Percentiles rank a stretch among this genome's conserved stretches.
These are phyloP conservation scores for Pontederia paniculata DNA, from an alignment of 176 grass and related monocot species.

Conservation along the genomic window DNA sequence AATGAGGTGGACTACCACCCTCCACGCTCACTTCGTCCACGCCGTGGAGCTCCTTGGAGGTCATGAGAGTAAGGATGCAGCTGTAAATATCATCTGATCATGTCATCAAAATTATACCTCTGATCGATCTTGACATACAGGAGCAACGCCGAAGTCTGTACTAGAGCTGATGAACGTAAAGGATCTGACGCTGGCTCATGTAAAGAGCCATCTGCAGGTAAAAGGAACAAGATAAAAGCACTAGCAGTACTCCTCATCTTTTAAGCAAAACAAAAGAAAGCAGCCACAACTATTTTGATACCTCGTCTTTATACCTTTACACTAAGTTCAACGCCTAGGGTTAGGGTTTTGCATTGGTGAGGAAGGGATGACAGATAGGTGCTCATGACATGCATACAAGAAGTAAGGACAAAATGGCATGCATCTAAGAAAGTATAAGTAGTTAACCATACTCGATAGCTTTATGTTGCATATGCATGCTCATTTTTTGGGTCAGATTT, in stretches of 20 bases:
- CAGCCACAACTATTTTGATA: conserved; percentile 19
- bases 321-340: background rate
- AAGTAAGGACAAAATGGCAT: conserved; percentile 26
- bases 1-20: conserved; percentile 92
- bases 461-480: conserved; percentile 2
- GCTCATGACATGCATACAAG: conserved; percentile 21
- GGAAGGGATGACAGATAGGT: conserved; percentile 16
- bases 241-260: background rate
- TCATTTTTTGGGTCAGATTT: conserved; percentile 2
- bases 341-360: conserved; percentile 36
- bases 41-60: conserved; percentile 93
- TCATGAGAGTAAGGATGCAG: conserved; percentile 60
- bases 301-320: background rate
- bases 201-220: conserved; percentile 99
- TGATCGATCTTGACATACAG: conserved; percentile 18
- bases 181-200: conserved; percentile 91
- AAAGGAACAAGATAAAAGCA: background rate
- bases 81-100: background rate
- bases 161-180: conserved; percentile 99
- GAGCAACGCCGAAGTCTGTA: conserved; percentile 97
- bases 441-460: background rate
- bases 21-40: conserved; percentile 84
- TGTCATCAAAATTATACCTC: background rate
- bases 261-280: conserved; percentile 20
- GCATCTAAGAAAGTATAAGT: background rate